These are phyloP conservation scores for Aspergillus neoniger DNA, from an alignment of 2,329 filamentous ascomycete species.

Conservation along the genomic window DNA sequence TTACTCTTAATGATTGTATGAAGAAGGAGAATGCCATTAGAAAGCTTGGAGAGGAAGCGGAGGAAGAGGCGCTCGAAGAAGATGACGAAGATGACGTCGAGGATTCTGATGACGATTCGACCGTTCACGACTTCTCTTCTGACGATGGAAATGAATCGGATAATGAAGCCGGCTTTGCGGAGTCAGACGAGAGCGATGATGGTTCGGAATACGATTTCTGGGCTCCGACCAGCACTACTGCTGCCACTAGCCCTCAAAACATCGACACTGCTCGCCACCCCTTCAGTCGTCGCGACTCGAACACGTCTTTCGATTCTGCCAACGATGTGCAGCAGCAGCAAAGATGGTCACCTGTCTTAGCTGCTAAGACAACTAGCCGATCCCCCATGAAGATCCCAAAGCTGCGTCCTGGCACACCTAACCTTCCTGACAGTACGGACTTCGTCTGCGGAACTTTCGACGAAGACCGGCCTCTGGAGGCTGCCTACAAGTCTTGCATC, in stretches of 20 bases:
- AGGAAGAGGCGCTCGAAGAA: slow-evolving; percentile 81
- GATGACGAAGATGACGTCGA: slow-evolving; percentile 54
- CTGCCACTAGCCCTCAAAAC: slow-evolving; percentile 57
- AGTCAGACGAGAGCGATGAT: slow-evolving; percentile 66
- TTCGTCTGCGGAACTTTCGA: slow-evolving; percentile 99
- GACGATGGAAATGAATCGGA: slow-evolving; percentile 79
- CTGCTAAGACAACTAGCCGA: slow-evolving; percentile 30
- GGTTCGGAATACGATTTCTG: slow-evolving; percentile 68
- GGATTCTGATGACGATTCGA: slow-evolving; percentile 67
- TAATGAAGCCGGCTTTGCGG: slow-evolving; percentile 71
- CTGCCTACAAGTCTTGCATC: slow-evolving; percentile 83
- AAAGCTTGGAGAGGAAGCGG: slow-evolving; percentile 81
- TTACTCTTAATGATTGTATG: slow-evolving; percentile 88
- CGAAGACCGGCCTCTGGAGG: slow-evolving; percentile 91
- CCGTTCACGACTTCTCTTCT: slow-evolving; percentile 49
- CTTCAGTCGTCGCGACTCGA: slow-evolving; percentile 51
- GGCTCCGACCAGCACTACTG: slow-evolving; percentile 51
- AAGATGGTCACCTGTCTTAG: slow-evolving; percentile 34
- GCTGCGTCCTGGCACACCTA: slow-evolving; percentile 70
- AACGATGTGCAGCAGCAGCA: slow-evolving; percentile 30
- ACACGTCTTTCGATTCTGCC: slow-evolving; percentile 57
- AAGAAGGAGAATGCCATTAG: slow-evolving; percentile 87
- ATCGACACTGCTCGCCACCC: slow-evolving; percentile 51
- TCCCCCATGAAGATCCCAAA: slow-evolving; percentile 50
- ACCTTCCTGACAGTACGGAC: slow-evolving; percentile 94